Base-by-base conservation (phyloP, 371 early-diverging fungal genomes). In the Nosema muscidifuracis region DNA sequence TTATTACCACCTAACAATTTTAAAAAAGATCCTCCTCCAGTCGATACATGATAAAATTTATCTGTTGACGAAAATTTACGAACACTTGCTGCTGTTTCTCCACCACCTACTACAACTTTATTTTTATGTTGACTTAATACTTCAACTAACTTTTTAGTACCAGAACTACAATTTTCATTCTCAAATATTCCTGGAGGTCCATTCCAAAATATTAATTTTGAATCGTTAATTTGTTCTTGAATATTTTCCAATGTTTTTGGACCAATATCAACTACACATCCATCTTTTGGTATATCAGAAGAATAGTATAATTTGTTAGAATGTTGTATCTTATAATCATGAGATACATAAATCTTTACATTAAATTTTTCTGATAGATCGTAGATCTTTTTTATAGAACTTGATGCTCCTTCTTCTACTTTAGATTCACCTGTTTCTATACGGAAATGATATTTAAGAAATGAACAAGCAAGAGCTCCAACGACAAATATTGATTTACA, bases 201-300 rank as follows among this genome's bases (percentile, higher is more conserved):
- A 86, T 97, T 95, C 96, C 96, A 97, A 71, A 97, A 88, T 75
- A 95, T 90, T 53, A 92, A 91, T 87, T 91, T 91, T 80, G 92
- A 83, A 24, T 80, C 73, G 67, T 84, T 71, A 73, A 94, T 89
- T 38, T 86, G 89, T 53, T 87, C 80, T 65, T 84, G 77, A 83
- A 91, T 89, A 74, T 83, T 76, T 81, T 87, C 85, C 82, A 86
- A 86, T 22, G 92, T 89, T 80, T 90, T 85, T 36, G 87, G 82
- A 36, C 96, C 97, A 78, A 91, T 89, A 85, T 95, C 97, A 53
- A 96, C 86, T 77, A 94, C 95, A 75, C 82, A 44, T 18, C 63
- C 57, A 33, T 58, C 62, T 9, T 67, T 26, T 16, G 40, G 56
- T 26, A 67, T 62, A 26, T 38, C 33, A 4, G 4, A 31, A 28